phyloP scores from a whole-genome alignment of 2,329 filamentous ascomycete genomes.

The Exophiala sp. region DNA sequence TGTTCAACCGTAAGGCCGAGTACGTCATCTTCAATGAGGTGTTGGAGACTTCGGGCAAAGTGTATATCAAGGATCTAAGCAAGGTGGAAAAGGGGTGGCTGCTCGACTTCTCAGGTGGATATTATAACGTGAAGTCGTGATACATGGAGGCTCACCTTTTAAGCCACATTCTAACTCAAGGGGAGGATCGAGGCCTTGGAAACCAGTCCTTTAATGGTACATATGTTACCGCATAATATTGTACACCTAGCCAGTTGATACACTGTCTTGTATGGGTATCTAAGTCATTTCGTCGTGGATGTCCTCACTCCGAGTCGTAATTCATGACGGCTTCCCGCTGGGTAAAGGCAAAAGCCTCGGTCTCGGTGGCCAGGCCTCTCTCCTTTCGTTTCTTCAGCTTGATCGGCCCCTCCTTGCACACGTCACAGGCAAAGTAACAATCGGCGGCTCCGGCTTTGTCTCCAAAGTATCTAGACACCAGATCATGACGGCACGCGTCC shows the following conservation, averaged over 20 bases:
- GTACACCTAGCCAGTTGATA: not conserved
- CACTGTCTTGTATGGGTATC: conserved; percentile 3
- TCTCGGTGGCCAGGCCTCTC: conserved; percentile 31
- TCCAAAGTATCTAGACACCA: conserved; percentile 73
- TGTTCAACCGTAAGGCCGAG: conserved; percentile 94
- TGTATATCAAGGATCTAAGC: conserved; percentile 83
- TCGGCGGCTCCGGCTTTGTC: conserved; percentile 30
- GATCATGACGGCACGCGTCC: conserved; percentile 64
- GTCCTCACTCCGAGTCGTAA: conserved; percentile 26
- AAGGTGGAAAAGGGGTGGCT: conserved; percentile 93
- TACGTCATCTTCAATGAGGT: conserved; percentile 96
- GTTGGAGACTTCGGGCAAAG: conserved; percentile 81
- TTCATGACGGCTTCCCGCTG: conserved; percentile 26
- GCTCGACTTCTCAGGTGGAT: conserved; percentile 78
- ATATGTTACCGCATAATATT: too few species aligned
- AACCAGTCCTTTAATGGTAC: too few species aligned
- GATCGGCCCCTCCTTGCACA: conserved; percentile 61
- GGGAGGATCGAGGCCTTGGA: not conserved
- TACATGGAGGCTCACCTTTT: too few species aligned
- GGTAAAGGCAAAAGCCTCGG: conserved; percentile 30
- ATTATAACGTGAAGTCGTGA: conserved; percentile 55
- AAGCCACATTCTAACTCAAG: too few species aligned
- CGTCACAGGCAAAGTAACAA: conserved; percentile 72
- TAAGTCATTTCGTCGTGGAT: not conserved
- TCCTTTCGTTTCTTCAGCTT: conserved; percentile 54